phyloP scores from a whole-genome alignment of 2,329 filamentous ascomycete genomes.

The Xylaria sp. region DNA sequence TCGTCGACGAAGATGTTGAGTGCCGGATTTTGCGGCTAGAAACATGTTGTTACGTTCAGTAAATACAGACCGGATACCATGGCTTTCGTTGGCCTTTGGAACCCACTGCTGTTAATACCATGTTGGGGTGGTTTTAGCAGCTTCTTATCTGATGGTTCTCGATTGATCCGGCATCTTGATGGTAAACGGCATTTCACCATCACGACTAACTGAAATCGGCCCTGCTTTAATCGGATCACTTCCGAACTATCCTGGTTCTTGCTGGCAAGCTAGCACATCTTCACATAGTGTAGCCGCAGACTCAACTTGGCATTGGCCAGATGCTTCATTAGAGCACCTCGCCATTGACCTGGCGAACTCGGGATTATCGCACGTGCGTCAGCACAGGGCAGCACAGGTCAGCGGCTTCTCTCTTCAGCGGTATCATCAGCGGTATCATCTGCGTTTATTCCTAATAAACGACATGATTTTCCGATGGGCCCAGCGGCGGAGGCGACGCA shows the following conservation, averaged over 20 bases:
- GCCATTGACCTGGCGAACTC: background rate
- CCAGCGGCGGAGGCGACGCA: conserved; percentile 6
- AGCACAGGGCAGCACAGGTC: conserved; percentile 2
- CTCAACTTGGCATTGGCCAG: conserved; percentile 8
- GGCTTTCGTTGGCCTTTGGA: background rate
- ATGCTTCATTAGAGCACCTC: background rate
- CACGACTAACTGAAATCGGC: background rate
- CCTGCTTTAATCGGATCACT: background rate
- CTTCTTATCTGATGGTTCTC: background rate
- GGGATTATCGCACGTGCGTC: conserved; percentile 14
- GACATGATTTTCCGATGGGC: conserved; percentile 17
- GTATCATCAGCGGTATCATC: conserved; percentile 12
- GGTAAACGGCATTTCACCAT: conserved; percentile 1
- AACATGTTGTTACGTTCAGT: background rate
- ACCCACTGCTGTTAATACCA: background rate
- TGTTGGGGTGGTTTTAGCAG: background rate
- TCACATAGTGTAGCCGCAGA: conserved; percentile 11
- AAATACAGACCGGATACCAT: background rate
- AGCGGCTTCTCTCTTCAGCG: conserved; percentile 7
- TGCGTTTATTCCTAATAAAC: conserved; percentile 9
- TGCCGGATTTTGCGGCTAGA: background rate
- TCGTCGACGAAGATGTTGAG: background rate
- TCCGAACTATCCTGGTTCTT: conserved; percentile 1
- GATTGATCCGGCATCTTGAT: background rate
- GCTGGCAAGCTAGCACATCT: conserved; percentile 6